Conservation (phyloP, 164 flowering plant species). For the Piper longum region DNA sequence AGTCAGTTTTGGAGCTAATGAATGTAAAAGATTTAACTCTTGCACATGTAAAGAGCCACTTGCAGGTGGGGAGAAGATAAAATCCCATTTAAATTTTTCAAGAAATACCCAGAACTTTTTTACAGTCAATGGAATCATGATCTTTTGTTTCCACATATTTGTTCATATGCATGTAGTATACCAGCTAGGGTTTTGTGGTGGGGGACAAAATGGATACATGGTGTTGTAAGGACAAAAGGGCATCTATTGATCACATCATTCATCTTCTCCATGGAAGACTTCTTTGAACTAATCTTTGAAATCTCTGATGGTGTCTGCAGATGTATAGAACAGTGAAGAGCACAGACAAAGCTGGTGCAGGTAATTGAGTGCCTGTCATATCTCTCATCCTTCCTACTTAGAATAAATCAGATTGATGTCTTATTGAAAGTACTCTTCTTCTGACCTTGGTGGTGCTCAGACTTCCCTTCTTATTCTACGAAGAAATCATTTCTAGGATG, state of each 20-base stretch:
- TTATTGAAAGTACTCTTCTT: too few species aligned
- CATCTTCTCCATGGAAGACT: conserved; percentile 18
- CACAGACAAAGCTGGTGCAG: conserved; percentile 61
- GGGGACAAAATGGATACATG: conserved; percentile 9
- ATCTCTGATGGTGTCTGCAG: conserved; percentile 26
- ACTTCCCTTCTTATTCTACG: background rate
- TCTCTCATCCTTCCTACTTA: background rate
- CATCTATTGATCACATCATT: conserved; percentile 11
- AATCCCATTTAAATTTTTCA: background rate
- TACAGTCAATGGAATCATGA: background rate
- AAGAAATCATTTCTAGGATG: conserved; percentile 23
- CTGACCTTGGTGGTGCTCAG: too few species aligned
- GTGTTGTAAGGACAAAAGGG: conserved; percentile 17
- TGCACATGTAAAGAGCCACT: conserved; percentile 91
- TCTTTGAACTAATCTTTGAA: conserved; percentile 1
- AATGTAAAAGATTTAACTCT: conserved; percentile 91
- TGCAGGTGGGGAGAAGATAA: conserved; percentile 45
- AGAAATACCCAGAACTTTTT: too few species aligned
- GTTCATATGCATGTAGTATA: conserved; percentile 1
- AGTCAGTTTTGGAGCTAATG: conserved; percentile 83
- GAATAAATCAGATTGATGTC: background rate
- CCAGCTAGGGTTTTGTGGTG: conserved; percentile 15
- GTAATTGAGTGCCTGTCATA: conserved; percentile 16
- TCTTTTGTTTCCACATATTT: background rate
- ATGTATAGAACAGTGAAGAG: conserved; percentile 75